These are phyloP conservation scores for Pachysandra terminalis DNA, from an alignment of 164 flowering plant genomes.

Conservation along the genomic window DNA sequence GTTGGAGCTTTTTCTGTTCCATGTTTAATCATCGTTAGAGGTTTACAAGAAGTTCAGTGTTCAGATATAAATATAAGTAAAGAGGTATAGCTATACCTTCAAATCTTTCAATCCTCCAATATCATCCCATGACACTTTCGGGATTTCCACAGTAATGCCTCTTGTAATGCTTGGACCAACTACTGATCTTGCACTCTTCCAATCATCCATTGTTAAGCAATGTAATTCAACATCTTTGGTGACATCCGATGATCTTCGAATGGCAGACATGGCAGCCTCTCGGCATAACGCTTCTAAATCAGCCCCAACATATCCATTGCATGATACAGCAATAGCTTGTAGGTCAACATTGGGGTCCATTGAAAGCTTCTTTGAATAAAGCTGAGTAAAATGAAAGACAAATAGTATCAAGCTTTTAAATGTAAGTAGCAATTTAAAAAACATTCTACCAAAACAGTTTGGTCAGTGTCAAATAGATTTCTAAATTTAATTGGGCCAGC, in stretches of 20 bases:
- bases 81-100: conserved; percentile 58
- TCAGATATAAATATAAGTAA: neutral
- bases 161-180: conserved; percentile 96
- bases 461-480: neutral
- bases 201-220: conserved; percentile 61
- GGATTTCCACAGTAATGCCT: conserved; percentile 84
- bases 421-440: neutral
- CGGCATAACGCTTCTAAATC: conserved; percentile 92
- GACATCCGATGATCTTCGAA: conserved; percentile 31
- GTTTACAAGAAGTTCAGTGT: conserved; percentile 1
- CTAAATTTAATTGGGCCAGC: no score
- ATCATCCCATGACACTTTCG: conserved; percentile 93
- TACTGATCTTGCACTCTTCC: conserved; percentile 61
- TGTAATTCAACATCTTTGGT: conserved; percentile 20
- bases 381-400: conserved; percentile 40
- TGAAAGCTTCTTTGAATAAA: conserved; percentile 66
- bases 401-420: neutral
- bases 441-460: neutral
- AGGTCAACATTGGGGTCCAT: conserved; percentile 61
- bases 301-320: conserved; percentile 96
- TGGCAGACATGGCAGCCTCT: conserved; percentile 63
- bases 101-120: conserved; percentile 84
- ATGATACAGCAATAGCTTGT: conserved; percentile 71
- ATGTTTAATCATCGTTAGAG: conserved; percentile 5
- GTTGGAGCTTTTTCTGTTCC: conserved; percentile 81